Evolutionary conservation across 805 yeast species (phyloP).

Genomic region (Teunomyces kruisii): DNA sequence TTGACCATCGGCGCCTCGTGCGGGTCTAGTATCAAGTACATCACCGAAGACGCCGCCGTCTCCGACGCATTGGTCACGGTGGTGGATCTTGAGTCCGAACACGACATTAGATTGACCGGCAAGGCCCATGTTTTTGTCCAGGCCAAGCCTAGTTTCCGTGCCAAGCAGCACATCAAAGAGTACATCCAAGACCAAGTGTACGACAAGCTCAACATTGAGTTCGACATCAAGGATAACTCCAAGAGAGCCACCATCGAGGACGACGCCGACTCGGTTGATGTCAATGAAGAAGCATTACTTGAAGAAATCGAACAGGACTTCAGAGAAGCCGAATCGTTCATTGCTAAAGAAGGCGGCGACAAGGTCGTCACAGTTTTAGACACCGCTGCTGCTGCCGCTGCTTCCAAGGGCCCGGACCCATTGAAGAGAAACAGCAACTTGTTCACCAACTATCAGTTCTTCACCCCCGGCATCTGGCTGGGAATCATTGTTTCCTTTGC

Average conservation of each 20-base stretch:
- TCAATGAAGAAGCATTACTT: conserved; percentile 6
- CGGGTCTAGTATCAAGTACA: conserved; percentile 2
- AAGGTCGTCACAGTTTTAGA: conserved; percentile 20
- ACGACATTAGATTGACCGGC: conserved; percentile 8
- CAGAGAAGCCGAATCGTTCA: conserved; percentile 30
- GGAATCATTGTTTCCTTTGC: conserved; percentile 64
- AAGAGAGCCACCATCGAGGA: conserved; percentile 20
- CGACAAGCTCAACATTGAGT: conserved; percentile 14
- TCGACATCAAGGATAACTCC: conserved; percentile 9
- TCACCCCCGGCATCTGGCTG: conserved; percentile 82
- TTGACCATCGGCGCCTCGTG: conserved; percentile 15
- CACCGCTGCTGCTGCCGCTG: conserved; percentile 6
- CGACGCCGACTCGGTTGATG: conserved; percentile 14
- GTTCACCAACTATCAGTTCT: conserved; percentile 66
- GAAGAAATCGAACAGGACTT: conserved; percentile 33
- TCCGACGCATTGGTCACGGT: conserved; percentile 1
- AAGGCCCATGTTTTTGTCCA: conserved; percentile 21
- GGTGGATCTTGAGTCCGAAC: conserved; percentile 19
- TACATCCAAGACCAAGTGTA: conserved; percentile 20
- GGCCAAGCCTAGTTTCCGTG: conserved; percentile 29
- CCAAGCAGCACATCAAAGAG: conserved; percentile 21
- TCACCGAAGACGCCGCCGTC: conserved; percentile 1
- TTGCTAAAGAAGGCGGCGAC: conserved; percentile 23
- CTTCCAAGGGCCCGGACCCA: background rate
- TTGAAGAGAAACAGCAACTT: conserved; percentile 33